Percentiles rank a stretch among this genome's conserved stretches.
phyloP scores from a whole-genome alignment of 805 yeast genomes.

The Cyberlindnera sargentensis region DNA sequence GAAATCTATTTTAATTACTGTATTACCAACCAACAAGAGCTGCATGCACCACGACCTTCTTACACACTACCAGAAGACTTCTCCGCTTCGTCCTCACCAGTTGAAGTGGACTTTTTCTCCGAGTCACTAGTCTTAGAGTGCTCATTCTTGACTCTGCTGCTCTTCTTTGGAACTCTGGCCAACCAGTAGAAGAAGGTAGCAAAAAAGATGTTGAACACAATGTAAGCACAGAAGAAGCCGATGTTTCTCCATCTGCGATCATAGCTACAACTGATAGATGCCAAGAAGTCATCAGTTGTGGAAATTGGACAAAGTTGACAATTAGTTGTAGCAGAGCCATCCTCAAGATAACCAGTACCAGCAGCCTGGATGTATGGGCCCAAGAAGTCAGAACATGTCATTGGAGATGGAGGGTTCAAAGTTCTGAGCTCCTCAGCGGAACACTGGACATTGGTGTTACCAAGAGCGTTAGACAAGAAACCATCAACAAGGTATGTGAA shows the following conservation, averaged over 20 bases:
- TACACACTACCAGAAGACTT: too few species aligned
- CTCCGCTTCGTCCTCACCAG: too few species aligned
- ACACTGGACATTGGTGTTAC: constrained; percentile 42
- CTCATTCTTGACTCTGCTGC: constrained; percentile 9
- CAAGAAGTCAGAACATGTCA: constrained; percentile 53
- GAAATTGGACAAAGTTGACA: constrained; percentile 58
- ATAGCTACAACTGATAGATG: constrained; percentile 31
- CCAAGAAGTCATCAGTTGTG: constrained; percentile 54
- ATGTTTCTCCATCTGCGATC: constrained; percentile 57
- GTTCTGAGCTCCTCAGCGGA: constrained; percentile 37
- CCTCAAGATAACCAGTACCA: constrained; percentile 22
- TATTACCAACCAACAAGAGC: too few species aligned
- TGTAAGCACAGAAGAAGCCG: constrained; percentile 45
- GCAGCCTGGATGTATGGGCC: constrained; percentile 24
- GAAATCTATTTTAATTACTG: too few species aligned
- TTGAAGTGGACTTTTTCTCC: constrained; percentile 8
- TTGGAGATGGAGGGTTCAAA: constrained; percentile 46
- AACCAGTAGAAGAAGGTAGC: constrained; percentile 44
- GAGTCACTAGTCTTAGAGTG: constrained; percentile 1
- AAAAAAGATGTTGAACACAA: constrained; percentile 32
- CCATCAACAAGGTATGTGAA: constrained; percentile 58
- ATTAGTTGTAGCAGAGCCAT: constrained; percentile 30
- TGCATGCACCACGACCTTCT: too few species aligned
- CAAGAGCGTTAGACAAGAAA: constrained; percentile 48
- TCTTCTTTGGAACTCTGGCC: constrained; percentile 70